Evolutionary conservation across 306 rosid genomes (phyloP), one percentile per base, ranked within the genome.

Genomic region (Trifolium repens): DNA sequence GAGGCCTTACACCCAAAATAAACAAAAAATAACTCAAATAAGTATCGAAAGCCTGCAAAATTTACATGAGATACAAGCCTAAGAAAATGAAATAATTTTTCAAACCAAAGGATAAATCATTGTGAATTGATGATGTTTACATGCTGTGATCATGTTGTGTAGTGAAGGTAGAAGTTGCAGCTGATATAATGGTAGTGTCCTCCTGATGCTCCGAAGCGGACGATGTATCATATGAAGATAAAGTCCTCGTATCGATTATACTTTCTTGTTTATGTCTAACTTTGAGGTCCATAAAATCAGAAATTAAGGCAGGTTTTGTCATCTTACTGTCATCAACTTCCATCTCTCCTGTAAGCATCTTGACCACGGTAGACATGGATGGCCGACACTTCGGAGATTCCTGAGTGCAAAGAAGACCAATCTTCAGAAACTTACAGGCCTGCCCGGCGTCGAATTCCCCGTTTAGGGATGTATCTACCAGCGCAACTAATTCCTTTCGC

Each of bases 381-480:
- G 99, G 99, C 70, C 99, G 88, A 58, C 78, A 87, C 80, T 87
- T 90, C 0, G 92, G 97, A 53, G 88, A 60, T 79, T 92, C 97
- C 73, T 96, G 99, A 5, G 99, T 92, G 86, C 99, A 96, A 44
- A 96, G 92, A 71, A 96, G 97, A 64, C 90, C 92, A 58, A 96
- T 86, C 83, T 88, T 92, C 67, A 96, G 87, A 77, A 90, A 81
- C 3, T 80, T 80, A 78, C 93, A 85, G 5, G 98, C 99, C 84
- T 92, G 89, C 88, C 88, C 99, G 0, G 84, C 92, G 1, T 96
- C 97, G 6, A 92, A 96, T 26, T 92, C 79, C 0, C 93, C 97
- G 0, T 90, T 57, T 59, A 96, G 69, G n/a, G 92, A 70, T 66
- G 63, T 43, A 67, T 92, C 99, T 55, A 90, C 79, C 34, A 96